Evolutionary conservation across 2,329 filamentous ascomycete genomes (phyloP).

Genomic region (Calcarisporium arbuscula): DNA sequence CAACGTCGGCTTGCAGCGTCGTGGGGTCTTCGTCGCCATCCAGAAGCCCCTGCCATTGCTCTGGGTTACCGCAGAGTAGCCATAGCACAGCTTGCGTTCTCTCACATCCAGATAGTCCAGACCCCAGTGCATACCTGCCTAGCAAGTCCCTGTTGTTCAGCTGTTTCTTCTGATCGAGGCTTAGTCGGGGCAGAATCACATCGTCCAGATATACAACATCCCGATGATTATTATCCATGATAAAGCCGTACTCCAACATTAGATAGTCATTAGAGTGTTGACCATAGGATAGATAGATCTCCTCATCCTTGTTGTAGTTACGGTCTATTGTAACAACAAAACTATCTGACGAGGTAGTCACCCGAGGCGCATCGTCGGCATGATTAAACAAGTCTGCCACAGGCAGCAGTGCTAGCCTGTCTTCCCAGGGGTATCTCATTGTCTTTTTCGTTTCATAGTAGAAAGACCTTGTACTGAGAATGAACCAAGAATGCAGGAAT

Average conservation of each 20-base stretch:
- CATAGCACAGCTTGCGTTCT: conserved; percentile 48
- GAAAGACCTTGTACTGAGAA: conserved; percentile 7
- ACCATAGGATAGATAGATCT: conserved; percentile 66
- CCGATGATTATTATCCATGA: conserved; percentile 40
- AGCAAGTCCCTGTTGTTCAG: conserved; percentile 41
- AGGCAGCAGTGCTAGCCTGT: conserved; percentile 4
- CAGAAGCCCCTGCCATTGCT: conserved; percentile 32
- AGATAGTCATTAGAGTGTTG: conserved; percentile 66
- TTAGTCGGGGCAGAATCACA: conserved; percentile 34
- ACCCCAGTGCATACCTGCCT: conserved; percentile 45
- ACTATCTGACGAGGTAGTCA: not conserved
- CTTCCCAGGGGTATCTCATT: conserved; percentile 8
- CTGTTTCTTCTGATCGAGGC: conserved; percentile 26
- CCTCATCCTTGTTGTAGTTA: conserved; percentile 41
- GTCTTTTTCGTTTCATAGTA: conserved; percentile 5
- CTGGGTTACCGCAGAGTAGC: conserved; percentile 23
- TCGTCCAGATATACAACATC: conserved; percentile 45
- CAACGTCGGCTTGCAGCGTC: too few relatives aligned
- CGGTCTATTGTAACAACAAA: conserved; percentile 3
- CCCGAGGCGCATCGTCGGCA: not conserved
- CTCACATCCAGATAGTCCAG: conserved; percentile 38
- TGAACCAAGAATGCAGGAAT: conserved; percentile 4
- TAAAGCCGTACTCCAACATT: conserved; percentile 59
- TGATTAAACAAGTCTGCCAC: conserved; percentile 10
- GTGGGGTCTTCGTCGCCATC: conserved; percentile 38